phyloP scores from a whole-genome alignment of 1,284 basidiomycete genomes.

The Malassezia psittaci region DNA sequence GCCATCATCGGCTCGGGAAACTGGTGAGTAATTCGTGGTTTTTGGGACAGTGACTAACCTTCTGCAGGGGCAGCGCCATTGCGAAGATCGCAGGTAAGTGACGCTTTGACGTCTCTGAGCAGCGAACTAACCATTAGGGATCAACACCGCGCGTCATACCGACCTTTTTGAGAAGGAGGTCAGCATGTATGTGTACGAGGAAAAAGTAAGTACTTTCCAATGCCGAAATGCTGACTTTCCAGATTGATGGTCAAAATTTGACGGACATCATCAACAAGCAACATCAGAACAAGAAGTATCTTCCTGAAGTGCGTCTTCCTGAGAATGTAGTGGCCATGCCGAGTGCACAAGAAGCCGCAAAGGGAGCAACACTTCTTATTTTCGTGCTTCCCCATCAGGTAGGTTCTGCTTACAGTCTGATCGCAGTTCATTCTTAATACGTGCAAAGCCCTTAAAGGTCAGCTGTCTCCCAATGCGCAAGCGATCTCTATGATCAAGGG shows the following conservation, averaged over 20 bases:
- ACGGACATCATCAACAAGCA: constrained; percentile 54
- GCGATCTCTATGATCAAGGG: constrained; percentile 49
- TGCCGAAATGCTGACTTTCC: background rate
- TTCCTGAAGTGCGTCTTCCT: constrained; percentile 54
- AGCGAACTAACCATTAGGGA: constrained; percentile 12
- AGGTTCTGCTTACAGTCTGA: constrained; percentile 9
- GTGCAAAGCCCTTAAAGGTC: constrained; percentile 37
- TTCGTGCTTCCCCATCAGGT: constrained; percentile 54
- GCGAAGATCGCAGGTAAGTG: constrained; percentile 52
- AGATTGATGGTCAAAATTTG: constrained; percentile 53
- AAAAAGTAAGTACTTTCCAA: constrained; percentile 20
- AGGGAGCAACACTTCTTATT: constrained; percentile 54
- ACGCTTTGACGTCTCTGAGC: background rate
- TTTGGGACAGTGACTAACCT: background rate
- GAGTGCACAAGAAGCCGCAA: constrained; percentile 52
- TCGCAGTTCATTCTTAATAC: constrained; percentile 45
- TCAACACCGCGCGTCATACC: constrained; percentile 50
- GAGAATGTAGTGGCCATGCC: constrained; percentile 54
- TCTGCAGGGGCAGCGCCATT: constrained; percentile 53
- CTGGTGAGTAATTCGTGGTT: constrained; percentile 19
- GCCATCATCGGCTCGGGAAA: constrained; percentile 53
- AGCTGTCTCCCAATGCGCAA: constrained; percentile 34
- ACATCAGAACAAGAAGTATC: constrained; percentile 54
- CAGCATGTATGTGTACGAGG: constrained; percentile 43
- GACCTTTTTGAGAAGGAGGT: constrained; percentile 44